phyloP scores from a whole-genome alignment of 495 filamentous ascomycete species.

The Lophium mytilinum region DNA sequence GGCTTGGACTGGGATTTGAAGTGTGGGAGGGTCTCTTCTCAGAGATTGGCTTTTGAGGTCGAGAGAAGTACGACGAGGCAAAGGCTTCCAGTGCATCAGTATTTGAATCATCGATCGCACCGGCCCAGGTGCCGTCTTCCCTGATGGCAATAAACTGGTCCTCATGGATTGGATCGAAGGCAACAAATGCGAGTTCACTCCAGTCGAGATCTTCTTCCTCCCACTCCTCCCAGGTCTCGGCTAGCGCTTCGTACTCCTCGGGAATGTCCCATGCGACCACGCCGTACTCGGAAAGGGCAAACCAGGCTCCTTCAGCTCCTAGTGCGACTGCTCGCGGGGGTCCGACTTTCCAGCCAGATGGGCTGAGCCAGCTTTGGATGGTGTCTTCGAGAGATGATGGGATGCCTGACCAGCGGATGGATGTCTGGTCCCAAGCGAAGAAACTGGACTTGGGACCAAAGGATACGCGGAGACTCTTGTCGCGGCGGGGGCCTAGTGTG shows the following conservation, averaged over 20 bases:
- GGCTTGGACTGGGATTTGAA: background rate
- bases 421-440: slow-evolving; percentile 15
- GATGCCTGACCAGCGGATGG: slow-evolving; percentile 19
- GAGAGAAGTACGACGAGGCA: slow-evolving; percentile 11
- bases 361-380: slow-evolving; percentile 21
- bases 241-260: slow-evolving; percentile 3
- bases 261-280: slow-evolving; percentile 2
- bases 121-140: slow-evolving; percentile 14
- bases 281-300: slow-evolving; percentile 18
- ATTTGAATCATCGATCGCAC: slow-evolving; percentile 19
- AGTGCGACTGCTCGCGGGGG: slow-evolving; percentile 14
- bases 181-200: slow-evolving; percentile 12
- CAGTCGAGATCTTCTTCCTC: slow-evolving; percentile 10
- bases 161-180: slow-evolving; percentile 5
- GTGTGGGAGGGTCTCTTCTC: background rate
- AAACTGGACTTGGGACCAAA: slow-evolving; percentile 16
- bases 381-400: slow-evolving; percentile 9
- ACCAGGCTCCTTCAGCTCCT: slow-evolving; percentile 5
- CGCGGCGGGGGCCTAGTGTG: background rate
- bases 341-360: slow-evolving; percentile 17
- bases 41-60: background rate
- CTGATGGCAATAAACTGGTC: slow-evolving; percentile 23
- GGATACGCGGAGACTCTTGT: slow-evolving; percentile 4
- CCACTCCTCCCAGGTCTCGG: slow-evolving; percentile 24
- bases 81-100: slow-evolving; percentile 16